Evolutionary conservation across 2,329 filamentous ascomycete species (phyloP), one percentile per base, ranked within the genome.

Genomic region (Aureobasidium namibiae): DNA sequence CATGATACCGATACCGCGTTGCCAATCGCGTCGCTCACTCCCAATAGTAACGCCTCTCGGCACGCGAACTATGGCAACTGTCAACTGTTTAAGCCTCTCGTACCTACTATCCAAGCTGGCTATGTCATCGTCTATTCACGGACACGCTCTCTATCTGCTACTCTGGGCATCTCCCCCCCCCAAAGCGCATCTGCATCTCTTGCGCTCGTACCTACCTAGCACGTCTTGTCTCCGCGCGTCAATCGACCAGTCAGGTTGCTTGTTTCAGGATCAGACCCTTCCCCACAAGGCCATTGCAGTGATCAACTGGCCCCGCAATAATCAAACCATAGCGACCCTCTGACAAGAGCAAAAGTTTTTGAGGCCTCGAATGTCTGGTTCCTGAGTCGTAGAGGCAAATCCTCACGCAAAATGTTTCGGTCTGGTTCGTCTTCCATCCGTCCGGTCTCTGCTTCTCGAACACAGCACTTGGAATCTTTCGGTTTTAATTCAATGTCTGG

Each of bases 261-360:
- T 46, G 41, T 57, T 48, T 46, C 42, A 46, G 41, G 23, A 48
- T 57, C 31, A 44, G 54, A 57, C 54, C 54, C 54, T 57, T 57
- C 54, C 42, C 42, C 54, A 36, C 42, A 45, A n/a, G 42, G 42
- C 38, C 29, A 24, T 10, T 21, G n/a, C 21, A 21, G 18, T 10
- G 36, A 48, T 42, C 54, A 31, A 23, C 38, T 45, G 11, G 29
- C 42, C 54, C 54, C 54, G 38, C 50, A 56, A 56, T 56, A n/a
- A n/a, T n/a, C 21, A 56, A 56, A 56, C 52, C 39, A 34, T 26
- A 29, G 24, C 26, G 29, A 44, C 16, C 34, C 31, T 34, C 31
- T 29, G 38, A 42, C 39, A n/a, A n/a, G 23, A 45, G 42, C 42
- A 45, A 45, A 38, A 56, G 34, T 56, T 23, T 54, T 26, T 54